Conservation (phyloP, 805 yeast species). For the Tetrapisispora phaffii region DNA sequence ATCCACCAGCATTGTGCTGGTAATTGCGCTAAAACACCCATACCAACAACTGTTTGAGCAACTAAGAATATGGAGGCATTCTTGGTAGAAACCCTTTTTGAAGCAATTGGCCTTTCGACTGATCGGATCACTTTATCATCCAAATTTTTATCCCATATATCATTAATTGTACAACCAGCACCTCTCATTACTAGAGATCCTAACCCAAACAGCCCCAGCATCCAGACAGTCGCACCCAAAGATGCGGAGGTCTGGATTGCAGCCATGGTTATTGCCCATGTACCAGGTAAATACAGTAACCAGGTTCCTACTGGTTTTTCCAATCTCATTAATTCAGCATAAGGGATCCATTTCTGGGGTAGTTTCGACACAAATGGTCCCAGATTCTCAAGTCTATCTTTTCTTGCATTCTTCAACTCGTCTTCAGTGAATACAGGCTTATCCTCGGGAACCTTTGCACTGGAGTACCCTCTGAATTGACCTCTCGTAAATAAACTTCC, state of each 20-base stretch:
- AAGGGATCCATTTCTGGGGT: conserved; percentile 73
- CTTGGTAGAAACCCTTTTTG: conserved; percentile 62
- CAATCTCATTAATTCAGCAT: conserved; percentile 81
- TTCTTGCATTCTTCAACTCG: conserved; percentile 33
- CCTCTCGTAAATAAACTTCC: too few species aligned
- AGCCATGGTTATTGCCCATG: conserved; percentile 91
- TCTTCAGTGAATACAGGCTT: conserved; percentile 18
- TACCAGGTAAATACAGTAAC: conserved; percentile 70
- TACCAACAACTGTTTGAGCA: conserved; percentile 65
- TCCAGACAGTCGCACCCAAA: conserved; percentile 47
- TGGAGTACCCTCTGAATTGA: not conserved
- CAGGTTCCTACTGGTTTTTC: conserved; percentile 97
- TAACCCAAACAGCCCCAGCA: conserved; percentile 60
- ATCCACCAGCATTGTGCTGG: conserved; percentile 75
- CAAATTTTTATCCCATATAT: conserved; percentile 70
- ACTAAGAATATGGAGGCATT: conserved; percentile 66
- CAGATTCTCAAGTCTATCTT: conserved; percentile 40
- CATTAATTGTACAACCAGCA: conserved; percentile 95
- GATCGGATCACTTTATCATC: conserved; percentile 86
- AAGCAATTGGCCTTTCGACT: conserved; percentile 83
- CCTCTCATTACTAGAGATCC: conserved; percentile 94
- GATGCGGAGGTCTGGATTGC: conserved; percentile 58
- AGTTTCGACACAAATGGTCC: conserved; percentile 47
- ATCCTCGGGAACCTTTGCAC: not conserved
- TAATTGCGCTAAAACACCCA: conserved; percentile 57